These are phyloP conservation scores for Ascosphaera apis DNA, from an alignment of 2,329 filamentous ascomycete genomes.

Conservation along the genomic window DNA sequence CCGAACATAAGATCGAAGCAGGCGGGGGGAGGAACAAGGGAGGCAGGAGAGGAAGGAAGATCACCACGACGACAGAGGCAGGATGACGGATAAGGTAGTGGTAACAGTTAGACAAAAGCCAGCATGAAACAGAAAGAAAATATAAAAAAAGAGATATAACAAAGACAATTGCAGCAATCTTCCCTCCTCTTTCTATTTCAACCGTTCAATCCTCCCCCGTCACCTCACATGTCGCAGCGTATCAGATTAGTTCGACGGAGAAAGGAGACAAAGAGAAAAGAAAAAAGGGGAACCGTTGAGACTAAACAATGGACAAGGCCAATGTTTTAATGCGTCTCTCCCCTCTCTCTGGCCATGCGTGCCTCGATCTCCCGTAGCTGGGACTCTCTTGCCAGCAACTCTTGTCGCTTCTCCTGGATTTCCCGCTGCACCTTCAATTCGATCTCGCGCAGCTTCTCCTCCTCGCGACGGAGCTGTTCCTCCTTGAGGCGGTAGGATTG, in stretches of 20 bases:
- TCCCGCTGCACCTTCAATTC: conserved; percentile 99
- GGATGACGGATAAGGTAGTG: too few relatives aligned
- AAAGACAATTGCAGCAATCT: too few relatives aligned
- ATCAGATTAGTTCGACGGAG: background rate
- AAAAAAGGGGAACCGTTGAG: background rate
- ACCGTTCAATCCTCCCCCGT: too few relatives aligned
- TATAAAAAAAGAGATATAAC: too few relatives aligned
- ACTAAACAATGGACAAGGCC: background rate
- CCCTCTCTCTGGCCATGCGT: conserved; percentile 76
- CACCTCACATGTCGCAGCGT: background rate
- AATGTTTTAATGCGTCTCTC: conserved; percentile 8
- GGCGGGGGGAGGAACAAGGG: too few relatives aligned
- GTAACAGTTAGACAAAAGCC: too few relatives aligned
- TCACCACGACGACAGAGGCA: too few relatives aligned
- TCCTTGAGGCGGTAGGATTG: conserved; percentile 99
- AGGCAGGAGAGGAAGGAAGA: too few relatives aligned
- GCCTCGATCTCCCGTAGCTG: conserved; percentile 98
- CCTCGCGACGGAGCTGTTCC: conserved; percentile 93
- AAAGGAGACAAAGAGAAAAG: conserved; percentile 1
- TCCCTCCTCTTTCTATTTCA: too few relatives aligned
- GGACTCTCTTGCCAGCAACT: conserved; percentile 87
- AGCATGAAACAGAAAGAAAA: too few relatives aligned
- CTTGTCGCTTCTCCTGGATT: conserved; percentile 99
- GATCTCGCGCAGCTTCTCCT: conserved; percentile 99
- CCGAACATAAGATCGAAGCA: too few relatives aligned